phyloP scores from a whole-genome alignment of 139 green algal genomes.

The Coelastrella sp. region DNA sequence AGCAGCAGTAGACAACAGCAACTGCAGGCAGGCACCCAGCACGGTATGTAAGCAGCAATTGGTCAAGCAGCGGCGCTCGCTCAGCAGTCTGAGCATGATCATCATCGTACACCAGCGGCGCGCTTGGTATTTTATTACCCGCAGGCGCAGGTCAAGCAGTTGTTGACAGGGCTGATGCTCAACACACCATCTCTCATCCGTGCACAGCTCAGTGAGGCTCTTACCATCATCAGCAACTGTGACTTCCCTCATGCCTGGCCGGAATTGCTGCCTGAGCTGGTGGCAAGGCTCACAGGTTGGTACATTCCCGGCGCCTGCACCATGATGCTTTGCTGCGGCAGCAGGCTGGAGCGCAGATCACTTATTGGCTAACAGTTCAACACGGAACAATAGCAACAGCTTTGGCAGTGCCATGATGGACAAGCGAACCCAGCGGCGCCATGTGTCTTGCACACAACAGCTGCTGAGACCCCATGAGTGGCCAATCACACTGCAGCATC shows the following conservation, averaged over 20 bases:
- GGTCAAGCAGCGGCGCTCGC: too few species aligned
- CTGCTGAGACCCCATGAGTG: too few species aligned
- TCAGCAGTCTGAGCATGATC: background rate
- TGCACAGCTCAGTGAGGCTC: conserved; percentile 92
- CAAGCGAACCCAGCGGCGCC: too few species aligned
- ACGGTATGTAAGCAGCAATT: too few species aligned
- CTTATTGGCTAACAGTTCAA: too few species aligned
- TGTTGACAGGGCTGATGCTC: conserved; percentile 95
- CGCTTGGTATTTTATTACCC: background rate
- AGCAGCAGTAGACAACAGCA: too few species aligned
- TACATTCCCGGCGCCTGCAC: background rate
- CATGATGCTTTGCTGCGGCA: background rate
- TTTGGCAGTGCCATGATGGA: too few species aligned
- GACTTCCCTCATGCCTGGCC: conserved; percentile 96
- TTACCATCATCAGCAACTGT: conserved; percentile 90
- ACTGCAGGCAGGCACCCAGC: too few species aligned
- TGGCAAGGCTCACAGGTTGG: conserved; percentile 71
- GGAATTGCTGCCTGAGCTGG: conserved; percentile 92
- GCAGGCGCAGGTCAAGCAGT: conserved; percentile 90
- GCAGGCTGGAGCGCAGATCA: background rate
- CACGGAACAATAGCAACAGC: too few species aligned
- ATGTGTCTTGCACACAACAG: too few species aligned
- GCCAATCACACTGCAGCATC: too few species aligned
- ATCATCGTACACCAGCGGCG: too few species aligned
- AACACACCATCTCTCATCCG: conserved; percentile 77